Evolutionary conservation across 768 basidiomycete species (phyloP).

Genomic region (Kwoniella botswanensis): DNA sequence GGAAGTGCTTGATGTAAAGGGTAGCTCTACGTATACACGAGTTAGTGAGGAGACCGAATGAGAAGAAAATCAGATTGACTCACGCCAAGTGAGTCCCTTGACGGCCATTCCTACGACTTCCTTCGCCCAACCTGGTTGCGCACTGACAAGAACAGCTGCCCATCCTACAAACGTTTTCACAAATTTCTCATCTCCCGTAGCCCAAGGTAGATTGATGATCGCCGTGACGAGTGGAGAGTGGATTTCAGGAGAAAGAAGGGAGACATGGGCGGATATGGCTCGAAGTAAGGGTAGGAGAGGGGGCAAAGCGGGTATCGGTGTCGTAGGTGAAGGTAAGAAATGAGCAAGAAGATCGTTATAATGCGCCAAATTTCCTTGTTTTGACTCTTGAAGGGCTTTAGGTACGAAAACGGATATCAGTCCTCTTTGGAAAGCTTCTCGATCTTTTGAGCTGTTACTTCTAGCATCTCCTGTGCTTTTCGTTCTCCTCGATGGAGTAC

Average conservation of each 20-base stretch:
- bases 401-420: slow-evolving; percentile 58
- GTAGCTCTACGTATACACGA: slow-evolving; percentile 65
- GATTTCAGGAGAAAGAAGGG: slow-evolving; percentile 73
- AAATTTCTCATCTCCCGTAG: slow-evolving; percentile 75
- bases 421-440: slow-evolving; percentile 55
- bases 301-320: slow-evolving; percentile 59
- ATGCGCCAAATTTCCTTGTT: slow-evolving; percentile 71
- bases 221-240: slow-evolving; percentile 84
- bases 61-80: slow-evolving; percentile 19
- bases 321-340: slow-evolving; percentile 63
- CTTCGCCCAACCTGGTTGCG: slow-evolving; percentile 87
- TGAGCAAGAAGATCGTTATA: slow-evolving; percentile 90
- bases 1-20: slow-evolving; percentile 24
- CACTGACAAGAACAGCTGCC: slow-evolving; percentile 87
- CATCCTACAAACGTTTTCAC: slow-evolving; percentile 89
- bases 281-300: slow-evolving; percentile 65
- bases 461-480: slow-evolving; percentile 52
- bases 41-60: slow-evolving; percentile 63
- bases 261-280: slow-evolving; percentile 89
- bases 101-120: slow-evolving; percentile 80
- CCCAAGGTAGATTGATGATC: slow-evolving; percentile 87
- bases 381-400: slow-evolving; percentile 53
- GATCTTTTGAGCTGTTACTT: slow-evolving; percentile 33
- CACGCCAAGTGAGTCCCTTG: slow-evolving; percentile 86
- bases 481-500: slow-evolving; percentile 40